A percentile compares a stretch with the other conserved stretches of the same genome.
Conservation (phyloP, 2,329 filamentous ascomycete genomes). For the Pezicula carpinea region DNA sequence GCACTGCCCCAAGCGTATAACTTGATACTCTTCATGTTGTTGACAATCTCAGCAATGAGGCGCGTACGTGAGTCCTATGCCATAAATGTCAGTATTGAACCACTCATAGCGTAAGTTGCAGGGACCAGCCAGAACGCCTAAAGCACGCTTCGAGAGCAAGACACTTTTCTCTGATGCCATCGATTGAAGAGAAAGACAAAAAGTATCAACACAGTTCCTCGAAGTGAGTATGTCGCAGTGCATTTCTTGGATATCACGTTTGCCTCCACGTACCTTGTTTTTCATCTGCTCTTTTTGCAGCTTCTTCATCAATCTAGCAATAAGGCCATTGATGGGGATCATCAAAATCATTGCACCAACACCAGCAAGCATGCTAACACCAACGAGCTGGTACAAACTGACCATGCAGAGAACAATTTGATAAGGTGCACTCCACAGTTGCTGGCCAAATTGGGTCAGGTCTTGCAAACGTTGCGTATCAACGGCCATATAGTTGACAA, state of each 20-base stretch:
- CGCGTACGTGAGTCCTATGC: conserved; percentile 72
- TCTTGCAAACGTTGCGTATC: conserved; percentile 95
- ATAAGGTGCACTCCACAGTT: conserved; percentile 94
- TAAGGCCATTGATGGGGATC: conserved; percentile 92
- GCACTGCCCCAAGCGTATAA: conserved; percentile 96
- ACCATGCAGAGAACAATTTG: conserved; percentile 95
- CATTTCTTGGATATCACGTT: background rate
- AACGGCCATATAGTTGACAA: conserved; percentile 99
- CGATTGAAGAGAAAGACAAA: too few relatives aligned
- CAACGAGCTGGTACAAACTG: conserved; percentile 92
- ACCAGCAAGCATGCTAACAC: conserved; percentile 91
- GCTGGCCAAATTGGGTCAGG: conserved; percentile 89
- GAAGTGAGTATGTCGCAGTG: background rate
- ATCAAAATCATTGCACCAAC: conserved; percentile 94
- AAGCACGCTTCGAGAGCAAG: too few relatives aligned
- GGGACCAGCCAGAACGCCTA: too few relatives aligned
- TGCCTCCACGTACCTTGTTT: conserved; percentile 59
- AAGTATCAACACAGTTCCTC: too few relatives aligned
- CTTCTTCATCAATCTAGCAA: conserved; percentile 88
- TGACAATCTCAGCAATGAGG: conserved; percentile 94
- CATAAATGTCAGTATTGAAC: background rate
- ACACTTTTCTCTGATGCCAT: too few relatives aligned
- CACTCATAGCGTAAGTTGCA: background rate
- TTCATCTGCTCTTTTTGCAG: conserved; percentile 98
- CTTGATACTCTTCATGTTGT: conserved; percentile 99